Base-by-base conservation (phyloP, 805 yeast species). In the Pichia membranifaciens region DNA sequence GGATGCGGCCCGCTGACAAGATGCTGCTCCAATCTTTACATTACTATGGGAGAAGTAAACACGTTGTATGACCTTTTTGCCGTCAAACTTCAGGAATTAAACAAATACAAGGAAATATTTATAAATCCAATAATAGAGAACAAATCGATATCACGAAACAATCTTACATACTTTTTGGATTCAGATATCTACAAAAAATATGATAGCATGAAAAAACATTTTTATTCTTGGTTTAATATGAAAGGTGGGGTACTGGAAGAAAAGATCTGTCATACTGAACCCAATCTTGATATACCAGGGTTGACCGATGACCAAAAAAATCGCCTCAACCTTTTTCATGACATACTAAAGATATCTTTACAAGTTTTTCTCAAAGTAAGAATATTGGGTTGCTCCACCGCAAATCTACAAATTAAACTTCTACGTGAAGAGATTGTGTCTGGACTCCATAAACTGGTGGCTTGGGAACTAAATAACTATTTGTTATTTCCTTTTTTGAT, bases 31-130 rank as follows among this genome's bases (percentile, higher is more conserved):
- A 34, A 23, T n/a, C 29, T 43, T 34, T 17, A 7, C 15, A 34
- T 43, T 8, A 25, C 17, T 23, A 35, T 33, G 18, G 45, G 45
- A 5, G 52, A 49, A 28, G 21, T 49, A 4, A 49, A 45, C n/a
- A 41, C 39, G 20, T 23, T 49, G 16, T 42, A 45, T 31, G 52
- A 49, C 29, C 20, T 39, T 10, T 49, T 45, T 38, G 17, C 20
- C n/a, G 38, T 31, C 29, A 45, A 38, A 37, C 29, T 45, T 10
- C 20, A 22, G n/a, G 33, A 34, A 2, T 4, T 43, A 1, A 23
- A 43, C 4, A 35, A 3, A 7, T 36, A 7, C 20, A 25, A 34
- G 34, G 23, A 34, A n/a, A 15, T 8, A 6, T 9, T 5, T 9
- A 23, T 43, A 17, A 9, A n/a, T 10, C 39, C 39, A n/a, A 22